Evolutionary conservation across 176 grass and related monocot genomes (phyloP), one percentile per base, ranked within the genome.

Genomic region (Ensete glaucum): DNA sequence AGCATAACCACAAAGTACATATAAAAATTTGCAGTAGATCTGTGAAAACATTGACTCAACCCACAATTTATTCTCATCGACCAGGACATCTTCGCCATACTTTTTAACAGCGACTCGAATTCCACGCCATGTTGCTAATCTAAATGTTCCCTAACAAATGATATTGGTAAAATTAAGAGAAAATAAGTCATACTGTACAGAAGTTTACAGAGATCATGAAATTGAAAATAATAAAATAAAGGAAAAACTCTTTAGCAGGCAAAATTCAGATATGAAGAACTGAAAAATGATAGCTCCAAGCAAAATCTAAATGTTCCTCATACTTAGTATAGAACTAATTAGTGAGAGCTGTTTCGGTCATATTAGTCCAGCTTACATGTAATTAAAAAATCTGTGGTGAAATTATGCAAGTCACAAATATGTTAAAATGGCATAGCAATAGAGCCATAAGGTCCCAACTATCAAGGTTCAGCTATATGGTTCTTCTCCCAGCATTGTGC

Each of bases 61-160:
- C 67, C 86, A 99, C 95, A 99, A 86, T 99, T 91, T 99, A 79
- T 89, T 82, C 51, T 94, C 88, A 9, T 99, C 90, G 68, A 72
- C 76, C 71, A 91, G 87, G 63, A 94, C 68, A 82, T 87, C 95
- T 74, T 98, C 95, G 56, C 93, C 86, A 69, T 91, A 85, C 80
- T 87, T 90, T 78, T 99, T 99, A 78, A 99, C 88, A 75, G 95
- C 95, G 54, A 99, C 95, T 1, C 78, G 69, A 82, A 86, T 94
- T 34, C 95, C 95, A 66, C 95, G 89, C 95, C 95, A 99, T 82
- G 80, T 89, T 78, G 84, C 95, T 77, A 82, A 87, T 56, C 76
- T 79, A 81, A 89, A 99, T 66, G 95, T 99, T 68, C 95, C 95
- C 95, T 99, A 74, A 34, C 9, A 56, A 55, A 56, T 17, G 21